Evolutionary conservation across 2,329 filamentous ascomycete genomes (phyloP).

Genomic region (Chrysosphaeria jannelii): DNA sequence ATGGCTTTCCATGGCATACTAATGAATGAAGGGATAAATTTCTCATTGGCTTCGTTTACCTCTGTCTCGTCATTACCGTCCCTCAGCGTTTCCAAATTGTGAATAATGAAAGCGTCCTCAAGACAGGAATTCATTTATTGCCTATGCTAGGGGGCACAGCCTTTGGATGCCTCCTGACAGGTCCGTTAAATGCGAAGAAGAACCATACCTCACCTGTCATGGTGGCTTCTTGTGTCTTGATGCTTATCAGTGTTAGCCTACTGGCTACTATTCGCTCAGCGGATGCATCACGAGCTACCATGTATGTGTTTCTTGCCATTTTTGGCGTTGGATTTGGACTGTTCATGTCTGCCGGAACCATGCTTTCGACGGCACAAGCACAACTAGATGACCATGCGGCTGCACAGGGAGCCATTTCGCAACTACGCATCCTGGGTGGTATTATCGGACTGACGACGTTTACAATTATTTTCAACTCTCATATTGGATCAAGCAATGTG

Average conservation of each 20-base stretch:
- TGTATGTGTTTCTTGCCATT: constrained; percentile 24
- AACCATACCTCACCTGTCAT: constrained; percentile 23
- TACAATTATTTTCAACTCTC: constrained; percentile 24
- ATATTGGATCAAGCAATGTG: constrained; percentile 7
- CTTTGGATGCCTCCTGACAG: constrained; percentile 22
- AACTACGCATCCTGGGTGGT: constrained; percentile 27
- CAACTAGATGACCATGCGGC: constrained; percentile 19
- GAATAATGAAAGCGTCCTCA: constrained; percentile 19
- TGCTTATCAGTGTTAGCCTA: constrained; percentile 20
- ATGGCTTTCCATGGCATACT: not conserved
- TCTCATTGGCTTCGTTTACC: constrained; percentile 24
- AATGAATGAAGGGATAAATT: constrained; percentile 16
- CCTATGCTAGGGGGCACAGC: constrained; percentile 26
- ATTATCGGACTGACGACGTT: constrained; percentile 26
- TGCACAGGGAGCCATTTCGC: constrained; percentile 26
- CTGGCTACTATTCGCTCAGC: constrained; percentile 14
- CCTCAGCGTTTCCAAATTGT: constrained; percentile 30
- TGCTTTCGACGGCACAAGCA: constrained; percentile 23
- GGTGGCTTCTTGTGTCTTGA: constrained; percentile 17
- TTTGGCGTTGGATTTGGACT: constrained; percentile 28
- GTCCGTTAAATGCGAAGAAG: constrained; percentile 18
- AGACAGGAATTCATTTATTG: constrained; percentile 24
- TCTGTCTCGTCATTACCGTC: constrained; percentile 24
- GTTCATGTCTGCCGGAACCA: constrained; percentile 23
- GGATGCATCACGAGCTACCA: constrained; percentile 9